A percentile compares a stretch with the other conserved stretches of the same genome.
Evolutionary conservation across 306 rosid species (phyloP).

Genomic region (Citrullus colocynthis): DNA sequence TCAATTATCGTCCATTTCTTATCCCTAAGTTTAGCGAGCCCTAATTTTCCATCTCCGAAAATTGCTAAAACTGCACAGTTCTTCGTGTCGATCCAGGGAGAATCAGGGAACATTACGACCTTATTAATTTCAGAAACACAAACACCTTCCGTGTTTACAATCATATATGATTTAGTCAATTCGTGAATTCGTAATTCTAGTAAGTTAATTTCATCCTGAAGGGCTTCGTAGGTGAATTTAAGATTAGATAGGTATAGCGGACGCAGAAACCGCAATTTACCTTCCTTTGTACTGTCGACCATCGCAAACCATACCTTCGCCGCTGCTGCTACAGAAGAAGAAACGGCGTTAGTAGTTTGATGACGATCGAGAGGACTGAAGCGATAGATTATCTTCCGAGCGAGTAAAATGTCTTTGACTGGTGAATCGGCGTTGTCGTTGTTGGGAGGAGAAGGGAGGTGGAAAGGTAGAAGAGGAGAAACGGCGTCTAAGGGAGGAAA

Average conservation of each 20-base stretch:
- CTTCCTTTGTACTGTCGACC: constrained; percentile 1
- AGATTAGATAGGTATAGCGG: not conserved
- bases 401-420: constrained; percentile 3
- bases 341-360: not conserved
- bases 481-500: not conserved
- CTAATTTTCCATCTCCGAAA: constrained; percentile 30
- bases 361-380: not conserved
- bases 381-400: constrained; percentile 4
- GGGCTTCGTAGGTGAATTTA: not conserved
- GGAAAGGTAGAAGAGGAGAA: constrained; percentile 9
- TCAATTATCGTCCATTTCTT: constrained; percentile 22
- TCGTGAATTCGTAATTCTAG: constrained; percentile 8
- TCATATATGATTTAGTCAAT: not conserved
- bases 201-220: not conserved
- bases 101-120: constrained; percentile 32
- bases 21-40: constrained; percentile 23
- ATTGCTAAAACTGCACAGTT: constrained; percentile 21
- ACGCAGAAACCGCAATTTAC: constrained; percentile 3
- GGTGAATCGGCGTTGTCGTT: too few species aligned
- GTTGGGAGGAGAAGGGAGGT: not conserved
- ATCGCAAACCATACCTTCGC: constrained; percentile 9
- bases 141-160: not conserved
- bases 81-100: constrained; percentile 17
- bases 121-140: constrained; percentile 15
- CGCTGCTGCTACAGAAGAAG: not conserved